Conservation (phyloP, 2,329 filamentous ascomycete species). For the Trichoderma koningii region DNA sequence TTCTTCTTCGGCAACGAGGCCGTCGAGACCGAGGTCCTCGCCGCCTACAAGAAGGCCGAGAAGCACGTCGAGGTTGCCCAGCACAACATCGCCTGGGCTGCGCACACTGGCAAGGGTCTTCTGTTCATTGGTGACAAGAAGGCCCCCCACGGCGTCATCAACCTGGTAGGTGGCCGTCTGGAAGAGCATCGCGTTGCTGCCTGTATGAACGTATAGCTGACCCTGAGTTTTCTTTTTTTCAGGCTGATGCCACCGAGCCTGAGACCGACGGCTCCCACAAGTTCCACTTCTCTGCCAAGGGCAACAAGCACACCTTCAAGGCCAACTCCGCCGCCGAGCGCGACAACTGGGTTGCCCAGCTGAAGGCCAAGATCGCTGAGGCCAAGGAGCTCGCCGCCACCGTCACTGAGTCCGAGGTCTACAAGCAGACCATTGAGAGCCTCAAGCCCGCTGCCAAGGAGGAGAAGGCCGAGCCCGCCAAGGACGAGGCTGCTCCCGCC, state of each 20-base stretch:
- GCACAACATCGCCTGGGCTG: slow-evolving; percentile 83
- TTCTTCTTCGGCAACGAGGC: slow-evolving; percentile 82
- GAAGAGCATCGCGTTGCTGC: neutral
- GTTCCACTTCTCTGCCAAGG: slow-evolving; percentile 82
- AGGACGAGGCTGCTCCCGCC: slow-evolving; percentile 29
- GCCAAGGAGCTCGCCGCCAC: slow-evolving; percentile 77
- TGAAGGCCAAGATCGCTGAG: slow-evolving; percentile 81
- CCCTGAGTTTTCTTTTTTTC: neutral
- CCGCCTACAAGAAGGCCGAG: slow-evolving; percentile 80
- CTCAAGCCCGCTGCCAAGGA: slow-evolving; percentile 51
- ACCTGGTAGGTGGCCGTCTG: slow-evolving; percentile 64
- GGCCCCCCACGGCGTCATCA: slow-evolving; percentile 77
- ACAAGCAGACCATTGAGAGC: slow-evolving; percentile 82
- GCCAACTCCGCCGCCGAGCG: slow-evolving; percentile 73
- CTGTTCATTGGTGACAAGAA: slow-evolving; percentile 89
- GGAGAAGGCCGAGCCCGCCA: slow-evolving; percentile 39
- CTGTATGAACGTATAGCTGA: neutral
- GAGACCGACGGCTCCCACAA: slow-evolving; percentile 74
- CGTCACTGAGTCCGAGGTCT: slow-evolving; percentile 77
- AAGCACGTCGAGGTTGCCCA: slow-evolving; percentile 76
- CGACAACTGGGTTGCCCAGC: slow-evolving; percentile 85
- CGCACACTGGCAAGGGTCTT: slow-evolving; percentile 91
- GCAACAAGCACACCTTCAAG: slow-evolving; percentile 94
- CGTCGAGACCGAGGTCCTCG: slow-evolving; percentile 72
- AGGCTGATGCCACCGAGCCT: slow-evolving; percentile 68